Evolutionary conservation across 1,139 yeast genomes (phyloP), one percentile per base, ranked within the genome.

Genomic region (Lodderomyces beijingensis): DNA sequence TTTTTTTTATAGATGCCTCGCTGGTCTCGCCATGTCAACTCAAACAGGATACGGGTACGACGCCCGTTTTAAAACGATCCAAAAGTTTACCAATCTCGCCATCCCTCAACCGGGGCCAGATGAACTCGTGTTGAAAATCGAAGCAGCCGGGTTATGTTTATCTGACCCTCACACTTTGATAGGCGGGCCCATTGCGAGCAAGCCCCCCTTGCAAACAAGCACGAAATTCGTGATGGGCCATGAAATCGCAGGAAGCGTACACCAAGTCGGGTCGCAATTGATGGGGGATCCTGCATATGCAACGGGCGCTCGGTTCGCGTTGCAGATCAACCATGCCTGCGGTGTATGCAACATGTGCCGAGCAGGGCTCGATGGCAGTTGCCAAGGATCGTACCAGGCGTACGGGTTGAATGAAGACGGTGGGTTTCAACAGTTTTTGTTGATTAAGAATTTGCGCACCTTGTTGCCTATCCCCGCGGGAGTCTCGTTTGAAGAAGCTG

Each of bases 141-240:
- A 69, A 38, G 77, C 74, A 0, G 74, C 74, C 1, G 79, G 79
- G 2, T 55, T 74, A 38, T 74, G 79, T 48, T 64, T 61, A 43
- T 66, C 75, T 36, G 79, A 74, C 45, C 57, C 70, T 14, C 76
- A 71, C 43, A 54, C 70, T 15, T 49, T 72, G 17, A 45, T 52
- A 19, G 65, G 62, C 7, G 46, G 46, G 4, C 49, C 49, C 12
- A 32, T 44, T 11, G 34, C 35, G 9, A 43, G 53, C 34, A 47
- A 49, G n/a, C 49, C 50, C n/a, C 40, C 38, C 5, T 11, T 19
- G 21, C 35, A 27, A 28, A 32, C 21, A 31, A 43, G 26, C 50
- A 62, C 33, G 43, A 53, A 55, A 29, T 70, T 66, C 43, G 62
- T 72, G 15, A 66, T 74, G 70, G 81, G 81, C 16, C 80, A 74